Evolutionary conservation across 208 protist genomes (phyloP), one percentile per base, ranked within the genome.

Genomic region (Trypanosoma mega): DNA sequence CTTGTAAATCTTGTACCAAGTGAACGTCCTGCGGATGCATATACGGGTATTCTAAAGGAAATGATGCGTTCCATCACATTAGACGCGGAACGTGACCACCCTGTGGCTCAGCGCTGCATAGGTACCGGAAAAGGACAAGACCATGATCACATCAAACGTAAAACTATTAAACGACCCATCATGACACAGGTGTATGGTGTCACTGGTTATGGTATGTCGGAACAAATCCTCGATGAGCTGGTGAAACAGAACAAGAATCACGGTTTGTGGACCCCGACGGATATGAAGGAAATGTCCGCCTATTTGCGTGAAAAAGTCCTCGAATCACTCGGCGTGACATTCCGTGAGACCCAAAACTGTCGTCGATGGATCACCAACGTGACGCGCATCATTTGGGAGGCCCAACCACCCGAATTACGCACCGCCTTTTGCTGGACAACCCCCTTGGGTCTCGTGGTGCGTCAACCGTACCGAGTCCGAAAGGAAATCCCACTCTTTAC

Each of bases 101-200:
- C 79, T 18, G 76, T 97, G 8, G 95, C 94, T 11, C 79, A 91
- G 59, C 80, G 90, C 27, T 92, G 87, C 68, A 45, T 94, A 51
- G 87, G 87, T 24, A 90, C 85, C 11, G 90, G 90, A 23, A 76
- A 81, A 59, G 84, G 86, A 7, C 65, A 89, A 43, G 87, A 99
- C 57, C 55, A 80, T 27, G 79, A 95, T 56, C 93, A 97, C 57
- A 90, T 99, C 56, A 92, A 87, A 45, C 88, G 98, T 26, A 99
- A 99, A 72, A 95, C 98, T 1, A 98, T 99, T 58, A 99, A 99
- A 85, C 97, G 98, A 50, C 98, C 98, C 27, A 98, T 99, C 60
- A 99, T 99, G 98, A 99, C 98, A 0, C 87, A 94, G 63, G 94
- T 97, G 23, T 98, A 98, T 78, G 98, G 98, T 56, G 98, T 99